Base-by-base conservation (phyloP, 768 basidiomycete species). In the Pholiota conissans region DNA sequence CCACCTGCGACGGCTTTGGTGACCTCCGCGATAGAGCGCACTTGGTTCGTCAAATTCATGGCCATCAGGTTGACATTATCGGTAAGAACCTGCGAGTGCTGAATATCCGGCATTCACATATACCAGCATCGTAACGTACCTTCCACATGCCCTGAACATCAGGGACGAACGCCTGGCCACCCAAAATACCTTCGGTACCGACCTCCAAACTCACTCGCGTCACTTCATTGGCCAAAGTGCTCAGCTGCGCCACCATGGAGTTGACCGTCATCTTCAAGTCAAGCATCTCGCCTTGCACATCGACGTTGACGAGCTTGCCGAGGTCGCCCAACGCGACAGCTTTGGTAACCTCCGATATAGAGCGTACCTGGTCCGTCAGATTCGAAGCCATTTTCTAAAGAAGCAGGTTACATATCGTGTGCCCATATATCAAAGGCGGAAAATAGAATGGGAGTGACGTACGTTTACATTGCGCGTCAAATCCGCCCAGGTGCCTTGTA, bases 71-170 rank as follows among this genome's bases (percentile, higher is more conserved):
- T 93, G 65, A 94, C 92, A 59, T 94, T 92, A 65, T 91, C 90
- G 10, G 91, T 87, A 20, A 84, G 67, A 20, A 76, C 79, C 79
- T 82, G 52, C 4, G n/a, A 24, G 24, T 7, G 3, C 24, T 51
- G 11, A 24, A 34, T n/a, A 18, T 24, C 18, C 16, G n/a, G n/a
- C n/a, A n/a, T 20, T 29, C 22, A 47, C 32, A 16, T 22, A n/a
- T 20, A 29, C 22, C 49, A 29, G 32, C 29, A 3, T 42, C 11
- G 29, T 32, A 29, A 61, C 65, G 32, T 26, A 88, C 90, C 80
- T 95, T 93, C 94, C 94, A 95, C 79, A 93, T 93, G 52, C 94
- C 94, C 69, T 94, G 89, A 0, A 95, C 94, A 48, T 90, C 93
- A n/a, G 90, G 89, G 0, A 96, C 95, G 56, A 79, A 83, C 2